Base-by-base conservation (phyloP, 139 green algal species). In the Asterochloris erici region DNA sequence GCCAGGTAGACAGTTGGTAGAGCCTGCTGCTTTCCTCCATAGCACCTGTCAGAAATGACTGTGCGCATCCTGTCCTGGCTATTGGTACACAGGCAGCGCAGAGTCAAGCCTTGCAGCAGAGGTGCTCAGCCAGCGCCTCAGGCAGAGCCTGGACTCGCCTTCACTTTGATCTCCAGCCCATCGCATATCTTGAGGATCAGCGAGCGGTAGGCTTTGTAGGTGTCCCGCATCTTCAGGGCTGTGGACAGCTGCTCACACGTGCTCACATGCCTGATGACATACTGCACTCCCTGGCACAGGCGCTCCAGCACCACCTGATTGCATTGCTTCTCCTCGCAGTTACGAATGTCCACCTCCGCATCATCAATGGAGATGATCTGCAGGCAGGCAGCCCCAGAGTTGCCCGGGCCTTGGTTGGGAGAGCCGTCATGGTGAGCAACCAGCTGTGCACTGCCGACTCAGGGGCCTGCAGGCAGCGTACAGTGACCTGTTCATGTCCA, bases 91-190 rank as follows among this genome's bases (percentile, higher is more conserved):
- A 10, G 66, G 4, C 66, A 71, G 19, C 1, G 10, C 19, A 24
- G 66, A 10, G 21, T 24, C 4, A 4, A 71, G 66, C 66, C 66
- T 71, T 26, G 6, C 17, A 24, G 19, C 66, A 71, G 66, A 26
- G 66, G 21, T 9, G 9, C 21, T 4, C 66, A 4, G 66, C 21
- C 21, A 24, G 17, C 73, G 15, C 28, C 73, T 28, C 38, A 24
- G 12, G 29, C 9, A 29, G 0, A 79, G 23, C 26, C 12, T 28
- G 28, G 11, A 79, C 28, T n/a, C 75, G 64, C 82, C 82, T 85
- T 85, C 29, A 85, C 82, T 74, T 79, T 74, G 63, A 85, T 82
- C 38, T 73, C 77, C 82, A 85, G 81, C 12, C 21, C 66, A n/a
- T 81, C 63, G 27, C 64, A 64, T 61, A 85, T 77, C 13, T 54